These are phyloP conservation scores for Podila verticillata DNA, from an alignment of 192 early-diverging fungal species.

Conservation along the genomic window DNA sequence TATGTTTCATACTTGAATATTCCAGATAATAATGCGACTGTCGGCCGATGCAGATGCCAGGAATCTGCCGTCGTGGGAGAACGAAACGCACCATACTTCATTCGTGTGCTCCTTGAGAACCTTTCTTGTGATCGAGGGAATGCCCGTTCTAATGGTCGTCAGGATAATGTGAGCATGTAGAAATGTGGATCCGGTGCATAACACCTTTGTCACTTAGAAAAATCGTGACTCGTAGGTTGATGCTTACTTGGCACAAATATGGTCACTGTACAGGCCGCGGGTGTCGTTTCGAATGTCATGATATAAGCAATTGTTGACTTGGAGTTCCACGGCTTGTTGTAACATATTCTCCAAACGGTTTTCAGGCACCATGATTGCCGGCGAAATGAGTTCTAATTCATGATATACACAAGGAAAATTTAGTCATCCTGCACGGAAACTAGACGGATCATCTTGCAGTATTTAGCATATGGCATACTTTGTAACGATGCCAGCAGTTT, in stretches of 20 bases:
- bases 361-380: slow-evolving; percentile 88
- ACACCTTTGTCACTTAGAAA: neutral
- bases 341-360: slow-evolving; percentile 86
- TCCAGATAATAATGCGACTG: slow-evolving; percentile 90
- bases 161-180: neutral
- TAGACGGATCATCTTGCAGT: neutral
- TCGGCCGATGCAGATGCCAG: slow-evolving; percentile 95
- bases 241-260: slow-evolving; percentile 76
- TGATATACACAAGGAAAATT: neutral
- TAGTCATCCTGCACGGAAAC: neutral
- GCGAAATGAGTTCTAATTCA: slow-evolving; percentile 74
- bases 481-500: slow-evolving; percentile 70
- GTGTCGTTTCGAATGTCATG: slow-evolving; percentile 75
- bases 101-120: slow-evolving; percentile 79
- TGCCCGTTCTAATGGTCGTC: slow-evolving; percentile 33
- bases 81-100: slow-evolving; percentile 97
- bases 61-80: slow-evolving; percentile 87
- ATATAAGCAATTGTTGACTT: slow-evolving; percentile 83
- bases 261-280: slow-evolving; percentile 75
- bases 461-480: slow-evolving; percentile 54
- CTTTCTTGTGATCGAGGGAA: slow-evolving; percentile 69
- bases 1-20: slow-evolving; percentile 57
- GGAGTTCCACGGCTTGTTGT: slow-evolving; percentile 79
- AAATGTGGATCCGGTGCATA: neutral
- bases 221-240: too few relatives aligned